Evolutionary conservation across 495 filamentous ascomycete genomes (phyloP).

Genomic region (Neurospora sp.): DNA sequence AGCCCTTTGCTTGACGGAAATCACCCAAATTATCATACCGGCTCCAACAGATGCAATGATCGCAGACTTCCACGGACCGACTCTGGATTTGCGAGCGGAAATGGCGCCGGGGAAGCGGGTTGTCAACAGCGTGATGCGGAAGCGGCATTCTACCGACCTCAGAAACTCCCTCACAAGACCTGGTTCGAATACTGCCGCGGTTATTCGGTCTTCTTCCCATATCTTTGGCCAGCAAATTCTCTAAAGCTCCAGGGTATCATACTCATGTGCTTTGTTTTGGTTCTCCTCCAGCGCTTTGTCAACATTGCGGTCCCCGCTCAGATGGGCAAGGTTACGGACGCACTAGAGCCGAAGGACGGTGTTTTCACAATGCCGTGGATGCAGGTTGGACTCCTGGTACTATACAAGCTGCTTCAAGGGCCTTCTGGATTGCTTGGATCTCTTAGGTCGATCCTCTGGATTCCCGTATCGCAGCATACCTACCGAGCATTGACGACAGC

Average conservation of each 20-base stretch:
- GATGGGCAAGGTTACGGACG: conserved; percentile 60
- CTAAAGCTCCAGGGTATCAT: conserved; percentile 61
- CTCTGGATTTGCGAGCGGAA: conserved; percentile 17
- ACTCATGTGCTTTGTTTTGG: conserved; percentile 67
- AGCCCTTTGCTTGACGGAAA: conserved; percentile 36
- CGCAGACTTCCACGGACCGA: conserved; percentile 2
- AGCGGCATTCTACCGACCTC: conserved; percentile 44
- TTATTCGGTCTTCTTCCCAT: conserved; percentile 85
- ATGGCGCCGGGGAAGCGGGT: conserved; percentile 16
- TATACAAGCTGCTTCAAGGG: conserved; percentile 79
- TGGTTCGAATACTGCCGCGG: conserved; percentile 71
- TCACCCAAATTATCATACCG: conserved; percentile 22
- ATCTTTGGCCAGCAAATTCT: conserved; percentile 82
- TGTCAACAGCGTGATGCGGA: conserved; percentile 30
- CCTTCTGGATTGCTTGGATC: conserved; percentile 78
- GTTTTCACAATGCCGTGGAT: conserved; percentile 18
- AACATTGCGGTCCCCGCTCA: conserved; percentile 75
- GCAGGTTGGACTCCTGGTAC: conserved; percentile 65
- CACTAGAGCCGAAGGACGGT: conserved; percentile 33
- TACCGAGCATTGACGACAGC: conserved; percentile 91
- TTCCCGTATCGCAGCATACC: conserved; percentile 91
- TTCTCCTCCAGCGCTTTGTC: conserved; percentile 65
- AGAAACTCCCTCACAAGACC: conserved; percentile 32
- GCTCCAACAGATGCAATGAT: conserved; percentile 16
- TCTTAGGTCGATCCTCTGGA: conserved; percentile 74